These are phyloP conservation scores for Ulota crispa DNA, from an alignment of 225 moss, liverwort and hornwort species.

Conservation along the genomic window DNA sequence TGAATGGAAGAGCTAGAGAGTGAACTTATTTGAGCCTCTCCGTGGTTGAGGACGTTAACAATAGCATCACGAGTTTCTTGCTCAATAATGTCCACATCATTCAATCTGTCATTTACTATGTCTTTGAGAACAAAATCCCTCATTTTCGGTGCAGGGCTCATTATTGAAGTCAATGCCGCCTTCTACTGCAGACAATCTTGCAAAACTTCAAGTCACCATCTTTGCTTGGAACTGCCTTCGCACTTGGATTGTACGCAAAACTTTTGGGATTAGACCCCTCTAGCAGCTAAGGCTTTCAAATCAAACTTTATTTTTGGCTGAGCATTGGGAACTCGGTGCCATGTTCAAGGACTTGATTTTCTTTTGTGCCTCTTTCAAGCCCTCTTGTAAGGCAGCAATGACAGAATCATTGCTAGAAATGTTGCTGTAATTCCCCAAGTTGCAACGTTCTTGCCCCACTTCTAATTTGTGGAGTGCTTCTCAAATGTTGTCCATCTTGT, in stretches of 20 bases:
- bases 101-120: too few relatives aligned
- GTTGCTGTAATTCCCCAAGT: accelerated
- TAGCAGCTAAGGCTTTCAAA: background rate
- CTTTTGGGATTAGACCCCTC: too few relatives aligned
- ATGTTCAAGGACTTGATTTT: accelerated
- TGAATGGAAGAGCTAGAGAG: too few relatives aligned
- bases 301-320: accelerated
- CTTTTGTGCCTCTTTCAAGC: accelerated
- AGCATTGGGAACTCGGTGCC: background rate
- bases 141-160: too few relatives aligned
- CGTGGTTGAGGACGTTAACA: too few relatives aligned
- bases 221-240: background rate
- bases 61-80: accelerated
- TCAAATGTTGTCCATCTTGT: too few relatives aligned
- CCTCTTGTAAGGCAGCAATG: accelerated
- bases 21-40: background rate
- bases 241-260: too few relatives aligned
- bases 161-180: too few relatives aligned
- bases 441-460: accelerated
- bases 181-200: too few relatives aligned
- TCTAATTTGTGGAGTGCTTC: background rate
- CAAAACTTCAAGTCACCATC: background rate
- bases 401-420: background rate
- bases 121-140: too few relatives aligned
- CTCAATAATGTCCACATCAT: accelerated